phyloP scores from a whole-genome alignment of 2,329 filamentous ascomycete species.

The Talaromyces albobiverticillius region DNA sequence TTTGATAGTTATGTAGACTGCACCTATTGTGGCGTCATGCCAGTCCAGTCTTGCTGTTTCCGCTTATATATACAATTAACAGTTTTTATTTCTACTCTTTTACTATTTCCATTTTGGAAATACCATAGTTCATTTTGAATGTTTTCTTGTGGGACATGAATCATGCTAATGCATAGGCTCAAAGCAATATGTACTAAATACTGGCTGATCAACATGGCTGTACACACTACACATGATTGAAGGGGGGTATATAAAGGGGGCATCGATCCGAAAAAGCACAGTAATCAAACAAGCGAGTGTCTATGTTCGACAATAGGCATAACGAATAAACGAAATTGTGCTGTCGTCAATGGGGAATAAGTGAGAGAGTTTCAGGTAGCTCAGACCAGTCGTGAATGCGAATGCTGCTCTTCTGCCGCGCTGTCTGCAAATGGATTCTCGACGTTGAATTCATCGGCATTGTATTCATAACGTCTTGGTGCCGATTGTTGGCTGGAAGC shows the following conservation, averaged over 20 bases:
- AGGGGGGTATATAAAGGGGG: background rate
- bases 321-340: no score
- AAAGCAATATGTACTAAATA: background rate
- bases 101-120: no score
- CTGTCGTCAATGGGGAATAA: no score
- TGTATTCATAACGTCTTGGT: constrained; percentile 30
- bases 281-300: background rate
- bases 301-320: background rate
- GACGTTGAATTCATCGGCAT: constrained; percentile 37
- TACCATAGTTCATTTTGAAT: no score
- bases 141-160: no score
- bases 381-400: no score
- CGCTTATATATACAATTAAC: no score
- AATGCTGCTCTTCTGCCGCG: background rate
- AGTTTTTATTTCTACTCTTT: no score
- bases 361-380: no score
- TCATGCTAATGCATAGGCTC: background rate
- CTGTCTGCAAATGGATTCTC: constrained; percentile 41
- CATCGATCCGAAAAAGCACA: background rate
- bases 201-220: background rate
- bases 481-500: background rate
- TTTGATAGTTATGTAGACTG: no score
- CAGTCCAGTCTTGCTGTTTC: no score
- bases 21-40: no score
- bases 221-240: background rate